A percentile compares a stretch with the other conserved stretches of the same genome.
These are phyloP conservation scores for Agroathelia rolfsii DNA, from an alignment of 1,284 basidiomycete genomes.

Conservation along the genomic window DNA sequence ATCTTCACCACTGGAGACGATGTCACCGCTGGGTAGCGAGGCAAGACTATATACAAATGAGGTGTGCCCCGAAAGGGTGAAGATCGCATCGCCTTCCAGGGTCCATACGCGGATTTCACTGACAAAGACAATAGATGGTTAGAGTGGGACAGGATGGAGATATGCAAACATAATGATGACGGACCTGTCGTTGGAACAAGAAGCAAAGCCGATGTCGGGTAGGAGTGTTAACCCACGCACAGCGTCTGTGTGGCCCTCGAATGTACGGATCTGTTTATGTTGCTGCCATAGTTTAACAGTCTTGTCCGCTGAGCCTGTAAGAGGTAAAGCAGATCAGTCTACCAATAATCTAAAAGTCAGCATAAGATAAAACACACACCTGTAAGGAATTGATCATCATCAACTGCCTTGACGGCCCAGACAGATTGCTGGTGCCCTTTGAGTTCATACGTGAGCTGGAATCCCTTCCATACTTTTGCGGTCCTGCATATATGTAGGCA, in stretches of 20 bases:
- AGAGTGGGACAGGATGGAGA: constrained; percentile 3
- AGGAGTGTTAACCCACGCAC: constrained; percentile 79
- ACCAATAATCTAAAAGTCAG: constrained; percentile 2
- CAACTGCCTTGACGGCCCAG: constrained; percentile 85
- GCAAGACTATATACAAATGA: constrained; percentile 93
- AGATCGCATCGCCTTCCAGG: constrained; percentile 67
- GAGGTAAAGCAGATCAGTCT: constrained; percentile 5
- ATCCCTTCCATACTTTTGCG: constrained; percentile 89
- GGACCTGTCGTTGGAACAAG: constrained; percentile 90
- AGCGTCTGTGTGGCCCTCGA: constrained; percentile 81
- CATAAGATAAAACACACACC: constrained; percentile 44
- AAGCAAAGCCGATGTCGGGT: constrained; percentile 85
- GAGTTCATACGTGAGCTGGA: constrained; percentile 66
- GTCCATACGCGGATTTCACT: constrained; percentile 92
- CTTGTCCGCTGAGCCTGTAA: constrained; percentile 86
- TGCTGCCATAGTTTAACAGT: constrained; percentile 86
- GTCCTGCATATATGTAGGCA: constrained; percentile 52
- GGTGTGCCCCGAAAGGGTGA: constrained; percentile 84
- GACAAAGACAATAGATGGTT: constrained; percentile 9
- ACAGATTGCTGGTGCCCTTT: constrained; percentile 87
- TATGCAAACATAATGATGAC: constrained; percentile 12
- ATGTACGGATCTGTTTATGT: constrained; percentile 66
- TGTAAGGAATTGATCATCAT: constrained; percentile 74
- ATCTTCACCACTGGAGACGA: constrained; percentile 92
- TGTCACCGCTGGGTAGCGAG: constrained; percentile 68